Evolutionary conservation across 2,329 filamentous ascomycete species (phyloP).

Genomic region (Lasiodiplodia citricola): DNA sequence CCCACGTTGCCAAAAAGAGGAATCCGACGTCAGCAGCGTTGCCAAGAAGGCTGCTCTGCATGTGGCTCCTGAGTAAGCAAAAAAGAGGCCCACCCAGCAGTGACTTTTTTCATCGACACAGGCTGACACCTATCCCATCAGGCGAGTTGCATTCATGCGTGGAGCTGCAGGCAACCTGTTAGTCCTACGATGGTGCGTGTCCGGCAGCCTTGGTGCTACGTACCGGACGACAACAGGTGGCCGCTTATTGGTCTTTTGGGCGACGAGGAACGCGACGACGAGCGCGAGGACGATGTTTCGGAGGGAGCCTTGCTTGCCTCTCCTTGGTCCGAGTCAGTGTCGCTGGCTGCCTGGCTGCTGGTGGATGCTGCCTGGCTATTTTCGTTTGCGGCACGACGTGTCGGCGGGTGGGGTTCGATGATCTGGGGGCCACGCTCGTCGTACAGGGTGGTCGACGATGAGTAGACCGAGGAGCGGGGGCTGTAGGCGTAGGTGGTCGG

Average conservation of each 20-base stretch:
- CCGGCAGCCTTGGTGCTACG: neutral
- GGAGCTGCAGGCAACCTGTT: conserved; percentile 9
- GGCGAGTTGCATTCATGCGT: conserved; percentile 20
- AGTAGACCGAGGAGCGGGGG: conserved; percentile 15
- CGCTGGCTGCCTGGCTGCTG: neutral
- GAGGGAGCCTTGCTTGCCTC: neutral
- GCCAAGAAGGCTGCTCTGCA: neutral
- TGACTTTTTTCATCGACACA: neutral
- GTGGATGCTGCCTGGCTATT: neutral
- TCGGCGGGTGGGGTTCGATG: conserved; percentile 7
- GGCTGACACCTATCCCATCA: conserved; percentile 2
- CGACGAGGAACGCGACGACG: conserved; percentile 9
- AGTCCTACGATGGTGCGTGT: neutral
- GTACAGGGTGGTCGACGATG: conserved; percentile 1
- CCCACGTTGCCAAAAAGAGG: neutral
- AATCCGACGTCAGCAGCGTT: neutral
- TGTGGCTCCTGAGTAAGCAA: neutral
- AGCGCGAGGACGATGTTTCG: neutral
- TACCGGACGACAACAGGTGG: conserved; percentile 8
- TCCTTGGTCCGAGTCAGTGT: neutral
- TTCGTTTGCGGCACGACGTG: neutral
- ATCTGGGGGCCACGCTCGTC: conserved; percentile 8
- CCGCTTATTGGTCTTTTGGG: conserved; percentile 3
- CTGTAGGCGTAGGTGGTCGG: conserved; percentile 14
- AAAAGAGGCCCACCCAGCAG: neutral